phyloP scores from a whole-genome alignment of 345 rosid species.

The Acer yangbiense region DNA sequence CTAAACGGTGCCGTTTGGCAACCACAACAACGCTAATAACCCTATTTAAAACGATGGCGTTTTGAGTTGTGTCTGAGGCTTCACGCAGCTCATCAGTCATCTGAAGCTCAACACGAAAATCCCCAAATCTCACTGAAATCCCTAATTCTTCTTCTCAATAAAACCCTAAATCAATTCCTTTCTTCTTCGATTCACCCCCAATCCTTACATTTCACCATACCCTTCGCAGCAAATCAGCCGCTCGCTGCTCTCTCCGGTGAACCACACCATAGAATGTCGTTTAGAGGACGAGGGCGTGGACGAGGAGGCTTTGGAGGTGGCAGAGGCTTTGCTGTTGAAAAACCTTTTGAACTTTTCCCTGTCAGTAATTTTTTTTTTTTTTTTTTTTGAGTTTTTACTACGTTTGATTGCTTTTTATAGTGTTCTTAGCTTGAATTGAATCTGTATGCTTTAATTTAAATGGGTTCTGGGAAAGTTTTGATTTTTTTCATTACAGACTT shows the following conservation, averaged over 20 bases:
- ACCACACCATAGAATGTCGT: constrained; percentile 45
- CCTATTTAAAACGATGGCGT: too few species aligned
- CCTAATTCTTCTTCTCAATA: too few species aligned
- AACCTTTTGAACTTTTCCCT: constrained; percentile 56
- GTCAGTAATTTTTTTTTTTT: constrained; percentile 31
- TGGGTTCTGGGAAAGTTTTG: neutral
- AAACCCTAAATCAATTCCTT: too few species aligned
- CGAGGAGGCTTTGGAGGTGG: constrained; percentile 31
- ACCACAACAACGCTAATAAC: too few species aligned
- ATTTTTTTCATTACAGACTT: too few species aligned
- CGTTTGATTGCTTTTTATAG: neutral
- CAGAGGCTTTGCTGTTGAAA: constrained; percentile 30
- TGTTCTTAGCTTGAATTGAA: neutral
- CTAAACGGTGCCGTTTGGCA: too few species aligned
- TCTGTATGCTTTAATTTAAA: neutral
- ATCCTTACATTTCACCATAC: too few species aligned
- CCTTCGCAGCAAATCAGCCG: neutral
- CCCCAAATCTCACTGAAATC: too few species aligned
- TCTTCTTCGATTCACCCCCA: too few species aligned
- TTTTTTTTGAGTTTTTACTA: neutral
- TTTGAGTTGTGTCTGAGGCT: too few species aligned
- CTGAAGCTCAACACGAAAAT: too few species aligned
- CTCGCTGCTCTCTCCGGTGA: neutral
- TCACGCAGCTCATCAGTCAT: too few species aligned
- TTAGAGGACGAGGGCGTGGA: constrained; percentile 45